These are phyloP conservation scores for Tremella fuciformis DNA, from an alignment of 768 basidiomycete species.

Conservation along the genomic window DNA sequence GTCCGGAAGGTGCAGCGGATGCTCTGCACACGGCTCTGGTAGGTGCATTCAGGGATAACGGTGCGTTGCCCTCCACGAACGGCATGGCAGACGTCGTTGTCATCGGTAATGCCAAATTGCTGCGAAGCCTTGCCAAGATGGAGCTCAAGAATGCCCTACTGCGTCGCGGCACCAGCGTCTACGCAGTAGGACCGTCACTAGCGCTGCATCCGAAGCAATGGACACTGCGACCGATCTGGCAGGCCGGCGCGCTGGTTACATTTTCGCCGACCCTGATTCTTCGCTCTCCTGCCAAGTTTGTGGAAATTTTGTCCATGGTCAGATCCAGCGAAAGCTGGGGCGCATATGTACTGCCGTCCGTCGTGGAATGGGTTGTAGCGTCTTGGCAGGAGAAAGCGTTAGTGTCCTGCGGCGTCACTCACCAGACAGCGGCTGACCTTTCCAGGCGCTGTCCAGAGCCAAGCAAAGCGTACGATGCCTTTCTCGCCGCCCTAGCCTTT, in stretches of 20 bases:
- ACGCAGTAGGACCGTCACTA: slow-evolving; percentile 18
- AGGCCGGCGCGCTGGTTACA: slow-evolving; percentile 32
- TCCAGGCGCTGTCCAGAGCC: slow-evolving; percentile 34
- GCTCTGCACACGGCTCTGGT: slow-evolving; percentile 3
- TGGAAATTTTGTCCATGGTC: slow-evolving; percentile 24
- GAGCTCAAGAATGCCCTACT: slow-evolving; percentile 4
- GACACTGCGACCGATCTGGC: slow-evolving; percentile 14
- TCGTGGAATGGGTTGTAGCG: slow-evolving; percentile 22
- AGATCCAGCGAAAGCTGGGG: slow-evolving; percentile 21
- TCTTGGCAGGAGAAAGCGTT: slow-evolving; percentile 21
- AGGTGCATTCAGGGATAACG: slow-evolving; percentile 3
- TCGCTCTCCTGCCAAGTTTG: slow-evolving; percentile 22
- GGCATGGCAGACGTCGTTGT: slow-evolving; percentile 10
- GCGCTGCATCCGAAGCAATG: slow-evolving; percentile 15
- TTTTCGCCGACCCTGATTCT: slow-evolving; percentile 40
- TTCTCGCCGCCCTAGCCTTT: slow-evolving; percentile 17
- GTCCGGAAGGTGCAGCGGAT: slow-evolving; percentile 5
- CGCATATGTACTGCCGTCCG: slow-evolving; percentile 32
- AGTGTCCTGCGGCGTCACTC: neutral
- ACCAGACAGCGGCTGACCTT: neutral
- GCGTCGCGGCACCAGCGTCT: slow-evolving; percentile 13
- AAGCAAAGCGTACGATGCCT: slow-evolving; percentile 21
- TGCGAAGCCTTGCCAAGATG: slow-evolving; percentile 5
- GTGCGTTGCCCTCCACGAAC: neutral
- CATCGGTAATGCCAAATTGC: slow-evolving; percentile 9